Evolutionary conservation across 2,329 filamentous ascomycete species (phyloP).

Genomic region (Xylariaceae sp.): DNA sequence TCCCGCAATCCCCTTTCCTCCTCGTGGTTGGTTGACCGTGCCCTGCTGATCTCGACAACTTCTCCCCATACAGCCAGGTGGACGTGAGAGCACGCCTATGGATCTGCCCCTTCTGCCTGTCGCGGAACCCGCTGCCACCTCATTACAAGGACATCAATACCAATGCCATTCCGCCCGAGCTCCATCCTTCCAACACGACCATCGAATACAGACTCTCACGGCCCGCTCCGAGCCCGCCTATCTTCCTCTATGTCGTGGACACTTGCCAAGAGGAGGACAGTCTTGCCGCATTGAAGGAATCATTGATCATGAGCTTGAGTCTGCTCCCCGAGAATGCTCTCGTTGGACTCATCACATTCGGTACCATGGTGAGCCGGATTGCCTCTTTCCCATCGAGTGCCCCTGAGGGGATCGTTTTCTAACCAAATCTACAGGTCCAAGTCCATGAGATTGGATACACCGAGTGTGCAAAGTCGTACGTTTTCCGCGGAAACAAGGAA

Average conservation of each 20-base stretch:
- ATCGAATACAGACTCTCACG: constrained; percentile 80
- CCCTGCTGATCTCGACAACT: constrained; percentile 7
- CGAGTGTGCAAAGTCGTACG: constrained; percentile 97
- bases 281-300: constrained; percentile 76
- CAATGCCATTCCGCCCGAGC: constrained; percentile 75
- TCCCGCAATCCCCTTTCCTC: neutral
- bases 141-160: constrained; percentile 88
- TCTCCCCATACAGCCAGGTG: constrained; percentile 57
- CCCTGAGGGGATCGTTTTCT: constrained; percentile 11
- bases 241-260: constrained; percentile 83
- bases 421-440: constrained; percentile 58
- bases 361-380: constrained; percentile 69
- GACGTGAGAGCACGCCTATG: constrained; percentile 78
- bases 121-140: constrained; percentile 73
- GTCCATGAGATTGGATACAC: constrained; percentile 97
- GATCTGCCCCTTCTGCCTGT: constrained; percentile 86
- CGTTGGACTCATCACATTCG: constrained; percentile 79
- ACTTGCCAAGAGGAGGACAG: constrained; percentile 86
- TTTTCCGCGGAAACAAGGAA: constrained; percentile 96
- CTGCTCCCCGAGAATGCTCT: constrained; percentile 75
- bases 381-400: neutral
- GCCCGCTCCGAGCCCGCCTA: constrained; percentile 78
- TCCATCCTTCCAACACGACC: constrained; percentile 78
- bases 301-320: constrained; percentile 78
- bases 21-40: neutral